Percentiles rank a stretch among this genome's conserved stretches.
Conservation (phyloP, 805 yeast genomes). For the Zygosaccharomyces rouxii region DNA sequence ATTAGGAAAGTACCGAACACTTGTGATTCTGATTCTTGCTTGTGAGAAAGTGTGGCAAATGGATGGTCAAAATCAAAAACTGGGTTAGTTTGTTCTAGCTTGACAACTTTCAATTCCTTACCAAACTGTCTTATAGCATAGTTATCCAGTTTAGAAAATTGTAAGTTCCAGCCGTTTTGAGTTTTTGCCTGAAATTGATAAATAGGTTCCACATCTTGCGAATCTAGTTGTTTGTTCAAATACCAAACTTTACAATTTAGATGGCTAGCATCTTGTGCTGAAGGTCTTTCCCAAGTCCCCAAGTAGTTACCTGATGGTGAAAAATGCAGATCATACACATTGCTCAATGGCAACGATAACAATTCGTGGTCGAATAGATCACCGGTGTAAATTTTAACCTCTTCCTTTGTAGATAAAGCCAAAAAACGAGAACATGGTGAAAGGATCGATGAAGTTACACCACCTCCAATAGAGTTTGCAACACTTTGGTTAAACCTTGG, state of each 20-base stretch:
- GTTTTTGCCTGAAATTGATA: slow-evolving; percentile 66
- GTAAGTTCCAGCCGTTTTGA: slow-evolving; percentile 75
- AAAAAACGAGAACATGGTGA: slow-evolving; percentile 36
- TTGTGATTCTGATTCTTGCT: slow-evolving; percentile 39
- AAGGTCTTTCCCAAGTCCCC: slow-evolving; percentile 87
- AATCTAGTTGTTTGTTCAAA: slow-evolving; percentile 45
- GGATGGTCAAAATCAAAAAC: slow-evolving; percentile 47
- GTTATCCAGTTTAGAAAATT: slow-evolving; percentile 35
- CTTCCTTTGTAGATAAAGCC: slow-evolving; percentile 29
- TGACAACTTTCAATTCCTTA: slow-evolving; percentile 32
- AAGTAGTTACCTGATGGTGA: slow-evolving; percentile 84
- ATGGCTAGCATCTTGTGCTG: slow-evolving; percentile 62
- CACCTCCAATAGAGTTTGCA: slow-evolving; percentile 19
- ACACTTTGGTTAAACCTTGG: slow-evolving; percentile 29
- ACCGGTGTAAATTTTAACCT: slow-evolving; percentile 30
- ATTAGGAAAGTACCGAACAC: slow-evolving; percentile 44
- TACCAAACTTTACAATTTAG: slow-evolving; percentile 79
- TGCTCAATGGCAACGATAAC: slow-evolving; percentile 41
- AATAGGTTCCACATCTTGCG: slow-evolving; percentile 17
- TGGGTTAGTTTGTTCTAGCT: slow-evolving; percentile 42
- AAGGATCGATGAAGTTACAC: slow-evolving; percentile 27
- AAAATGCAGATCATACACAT: slow-evolving; percentile 76
- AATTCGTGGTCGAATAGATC: slow-evolving; percentile 23
- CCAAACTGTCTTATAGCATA: slow-evolving; percentile 29
- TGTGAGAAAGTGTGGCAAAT: slow-evolving; percentile 47